phyloP scores from a whole-genome alignment of 2,329 filamentous ascomycete genomes.

The Dichotomopilus funicola region DNA sequence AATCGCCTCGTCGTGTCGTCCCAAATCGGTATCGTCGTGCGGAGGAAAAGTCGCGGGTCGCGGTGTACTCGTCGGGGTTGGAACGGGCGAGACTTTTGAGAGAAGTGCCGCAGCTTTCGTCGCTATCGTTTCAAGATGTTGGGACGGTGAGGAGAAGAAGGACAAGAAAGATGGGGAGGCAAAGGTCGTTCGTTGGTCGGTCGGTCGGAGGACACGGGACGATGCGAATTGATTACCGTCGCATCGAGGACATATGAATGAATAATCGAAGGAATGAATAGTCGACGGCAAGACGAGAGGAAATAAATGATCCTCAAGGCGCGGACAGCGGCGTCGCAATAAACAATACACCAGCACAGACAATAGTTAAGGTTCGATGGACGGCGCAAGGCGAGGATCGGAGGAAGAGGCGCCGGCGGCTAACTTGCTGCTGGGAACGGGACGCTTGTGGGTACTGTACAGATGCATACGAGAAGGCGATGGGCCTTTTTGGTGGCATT shows the following conservation, averaged over 20 bases:
- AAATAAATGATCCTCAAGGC: neutral
- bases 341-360: too few species aligned
- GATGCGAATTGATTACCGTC: too few species aligned
- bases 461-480: conserved; percentile 5
- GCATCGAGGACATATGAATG: neutral
- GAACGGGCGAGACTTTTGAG: neutral
- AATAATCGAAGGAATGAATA: neutral
- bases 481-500: conserved; percentile 2
- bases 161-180: too few species aligned
- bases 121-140: neutral
- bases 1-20: too few species aligned
- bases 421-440: neutral
- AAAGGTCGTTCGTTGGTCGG: too few species aligned
- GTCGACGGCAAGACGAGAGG: neutral
- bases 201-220: neutral
- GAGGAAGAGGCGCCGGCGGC: conserved; percentile 11
- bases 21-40: too few species aligned
- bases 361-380: neutral
- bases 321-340: neutral
- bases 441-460: too few species aligned
- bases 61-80: neutral
- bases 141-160: too few species aligned
- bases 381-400: neutral
- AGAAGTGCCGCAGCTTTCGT: neutral
- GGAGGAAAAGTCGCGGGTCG: neutral